Evolutionary conservation across 768 basidiomycete species (phyloP).

Genomic region (Thelephora aurantiotincta): DNA sequence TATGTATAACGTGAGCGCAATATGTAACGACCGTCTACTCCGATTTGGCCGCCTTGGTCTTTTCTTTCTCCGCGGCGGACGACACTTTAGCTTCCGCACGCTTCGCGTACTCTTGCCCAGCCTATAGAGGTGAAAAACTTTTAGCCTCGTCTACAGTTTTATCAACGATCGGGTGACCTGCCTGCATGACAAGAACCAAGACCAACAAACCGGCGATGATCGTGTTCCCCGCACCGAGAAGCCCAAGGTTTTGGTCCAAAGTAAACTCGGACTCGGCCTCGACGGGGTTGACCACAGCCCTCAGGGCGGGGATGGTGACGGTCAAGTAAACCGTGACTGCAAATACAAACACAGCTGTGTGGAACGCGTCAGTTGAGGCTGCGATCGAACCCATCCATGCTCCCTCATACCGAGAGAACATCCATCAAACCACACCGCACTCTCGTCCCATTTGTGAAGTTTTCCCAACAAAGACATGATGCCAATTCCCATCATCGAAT

Average conservation of each 20-base stretch:
- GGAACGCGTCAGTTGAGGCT: slow-evolving; percentile 2
- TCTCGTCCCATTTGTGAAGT: slow-evolving; percentile 79
- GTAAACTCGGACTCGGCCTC: slow-evolving; percentile 31
- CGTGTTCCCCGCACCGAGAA: slow-evolving; percentile 79
- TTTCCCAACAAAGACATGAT: slow-evolving; percentile 65
- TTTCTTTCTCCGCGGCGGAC: slow-evolving; percentile 11
- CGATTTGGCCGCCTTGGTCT: slow-evolving; percentile 3
- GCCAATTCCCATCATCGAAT: slow-evolving; percentile 72
- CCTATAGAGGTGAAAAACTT: slow-evolving; percentile 18
- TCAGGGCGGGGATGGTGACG: slow-evolving; percentile 66
- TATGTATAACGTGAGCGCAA: neutral
- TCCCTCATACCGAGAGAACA: slow-evolving; percentile 58
- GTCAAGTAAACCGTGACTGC: slow-evolving; percentile 68
- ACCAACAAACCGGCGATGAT: slow-evolving; percentile 61
- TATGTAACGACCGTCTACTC: slow-evolving; percentile 17
- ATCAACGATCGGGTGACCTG: slow-evolving; percentile 18
- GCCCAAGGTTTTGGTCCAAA: slow-evolving; percentile 54
- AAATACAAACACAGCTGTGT: slow-evolving; percentile 59
- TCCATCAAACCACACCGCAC: slow-evolving; percentile 92
- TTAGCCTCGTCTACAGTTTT: neutral
- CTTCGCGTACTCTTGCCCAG: slow-evolving; percentile 34
- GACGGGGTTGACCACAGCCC: slow-evolving; percentile 55
- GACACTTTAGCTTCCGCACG: slow-evolving; percentile 26
- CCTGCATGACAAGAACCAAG: slow-evolving; percentile 60
- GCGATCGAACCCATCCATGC: neutral